Conservation (phyloP, 1,284 basidiomycete genomes). For the Athelia psychrophila region DNA sequence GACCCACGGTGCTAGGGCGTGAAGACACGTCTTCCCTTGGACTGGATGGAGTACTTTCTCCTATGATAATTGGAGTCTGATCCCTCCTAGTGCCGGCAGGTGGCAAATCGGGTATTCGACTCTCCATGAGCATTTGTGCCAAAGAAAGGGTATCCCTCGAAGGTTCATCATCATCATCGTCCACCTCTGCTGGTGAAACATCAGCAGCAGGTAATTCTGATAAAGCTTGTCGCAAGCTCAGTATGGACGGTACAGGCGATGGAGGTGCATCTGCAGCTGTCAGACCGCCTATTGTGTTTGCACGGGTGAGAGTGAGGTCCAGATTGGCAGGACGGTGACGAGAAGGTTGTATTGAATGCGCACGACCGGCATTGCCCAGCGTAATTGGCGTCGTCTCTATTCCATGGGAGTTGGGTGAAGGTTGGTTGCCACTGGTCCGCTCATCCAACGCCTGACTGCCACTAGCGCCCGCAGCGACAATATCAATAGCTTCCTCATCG, state of each 20-base stretch:
- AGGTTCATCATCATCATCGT: conserved; percentile 40
- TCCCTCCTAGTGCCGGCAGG: conserved; percentile 61
- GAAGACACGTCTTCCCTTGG: conserved; percentile 34
- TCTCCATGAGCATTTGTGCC: conserved; percentile 71
- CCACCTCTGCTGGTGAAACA: conserved; percentile 34
- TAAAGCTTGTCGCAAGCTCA: conserved; percentile 62
- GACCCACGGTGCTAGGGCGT: conserved; percentile 1
- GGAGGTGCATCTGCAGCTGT: conserved; percentile 40
- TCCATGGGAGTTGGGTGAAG: conserved; percentile 25
- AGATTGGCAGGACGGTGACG: conserved; percentile 62
- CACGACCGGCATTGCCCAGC: background rate
- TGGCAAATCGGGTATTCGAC: conserved; percentile 69
- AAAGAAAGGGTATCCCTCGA: conserved; percentile 64
- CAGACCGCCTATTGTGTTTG: conserved; percentile 28
- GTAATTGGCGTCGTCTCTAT: conserved; percentile 13
- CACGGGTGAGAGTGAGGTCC: conserved; percentile 49
- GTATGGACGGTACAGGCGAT: conserved; percentile 60
- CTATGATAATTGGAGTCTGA: conserved; percentile 66
- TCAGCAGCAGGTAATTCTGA: conserved; percentile 20
- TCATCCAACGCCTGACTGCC: conserved; percentile 79
- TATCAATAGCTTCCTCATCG: conserved; percentile 80
- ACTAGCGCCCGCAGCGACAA: conserved; percentile 73
- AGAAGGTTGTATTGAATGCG: conserved; percentile 8
- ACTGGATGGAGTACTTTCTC: conserved; percentile 40
- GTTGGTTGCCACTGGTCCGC: conserved; percentile 61